A percentile compares a stretch with the other conserved stretches of the same genome.
Conservation (phyloP, 352 stramenopile species). For the Globisporangium parvum region DNA sequence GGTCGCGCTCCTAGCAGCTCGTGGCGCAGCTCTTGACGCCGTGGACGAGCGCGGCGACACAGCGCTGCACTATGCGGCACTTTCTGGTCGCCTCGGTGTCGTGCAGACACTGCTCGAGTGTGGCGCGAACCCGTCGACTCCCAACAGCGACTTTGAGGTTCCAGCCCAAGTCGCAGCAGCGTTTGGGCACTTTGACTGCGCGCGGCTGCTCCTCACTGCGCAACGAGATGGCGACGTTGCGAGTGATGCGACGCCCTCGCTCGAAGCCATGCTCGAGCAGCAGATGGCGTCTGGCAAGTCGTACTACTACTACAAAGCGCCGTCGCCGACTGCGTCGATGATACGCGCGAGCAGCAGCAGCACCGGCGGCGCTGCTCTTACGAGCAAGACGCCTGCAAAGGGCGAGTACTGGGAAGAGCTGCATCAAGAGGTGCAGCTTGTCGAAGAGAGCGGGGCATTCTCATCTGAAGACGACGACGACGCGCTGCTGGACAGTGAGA, state of each 20-base stretch:
- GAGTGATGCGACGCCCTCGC: neutral
- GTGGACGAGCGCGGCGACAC: constrained; percentile 63
- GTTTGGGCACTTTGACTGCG: constrained; percentile 41
- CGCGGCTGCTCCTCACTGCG: constrained; percentile 28
- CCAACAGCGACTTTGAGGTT: constrained; percentile 59
- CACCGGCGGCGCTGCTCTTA: neutral
- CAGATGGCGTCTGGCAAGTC: constrained; percentile 23
- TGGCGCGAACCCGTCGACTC: constrained; percentile 35
- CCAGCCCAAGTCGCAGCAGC: constrained; percentile 40
- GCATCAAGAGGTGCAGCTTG: constrained; percentile 59
- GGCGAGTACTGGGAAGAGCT: constrained; percentile 61
- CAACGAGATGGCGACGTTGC: constrained; percentile 10
- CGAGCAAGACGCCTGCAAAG: neutral
- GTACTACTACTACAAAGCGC: constrained; percentile 15
- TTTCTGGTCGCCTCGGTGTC: constrained; percentile 34
- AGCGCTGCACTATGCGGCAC: constrained; percentile 57
- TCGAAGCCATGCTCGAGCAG: constrained; percentile 29
- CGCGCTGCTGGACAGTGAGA: constrained; percentile 6
- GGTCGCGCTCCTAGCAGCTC: constrained; percentile 20
- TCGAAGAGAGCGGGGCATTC: constrained; percentile 68
- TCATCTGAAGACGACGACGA: constrained; percentile 56
- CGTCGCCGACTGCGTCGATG: constrained; percentile 17
- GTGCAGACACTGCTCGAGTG: constrained; percentile 31
- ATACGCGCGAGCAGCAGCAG: neutral
- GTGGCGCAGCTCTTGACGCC: constrained; percentile 36